phyloP scores from a whole-genome alignment of 306 rosid species.

The Lotus japonicus region DNA sequence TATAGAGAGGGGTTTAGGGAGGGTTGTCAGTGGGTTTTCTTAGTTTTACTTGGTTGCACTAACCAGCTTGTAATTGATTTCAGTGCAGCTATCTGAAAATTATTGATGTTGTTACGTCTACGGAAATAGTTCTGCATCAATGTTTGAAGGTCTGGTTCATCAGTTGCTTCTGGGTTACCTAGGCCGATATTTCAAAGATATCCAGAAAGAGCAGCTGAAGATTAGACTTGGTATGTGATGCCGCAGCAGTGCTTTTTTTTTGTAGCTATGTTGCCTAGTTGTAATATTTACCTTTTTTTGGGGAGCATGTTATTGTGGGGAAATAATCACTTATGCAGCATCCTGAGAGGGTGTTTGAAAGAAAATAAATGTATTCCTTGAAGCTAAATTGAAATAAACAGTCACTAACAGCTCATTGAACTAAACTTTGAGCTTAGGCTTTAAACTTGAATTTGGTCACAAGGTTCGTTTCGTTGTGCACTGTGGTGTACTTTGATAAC shows the following conservation, averaged over 20 bases:
- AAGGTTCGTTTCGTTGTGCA: not conserved
- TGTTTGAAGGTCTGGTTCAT: slow-evolving; percentile 79
- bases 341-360: not conserved
- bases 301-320: not conserved
- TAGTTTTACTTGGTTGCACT: slow-evolving; percentile 1
- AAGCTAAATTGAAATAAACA: not conserved
- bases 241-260: not conserved
- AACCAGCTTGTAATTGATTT: slow-evolving; percentile 22
- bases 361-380: not conserved
- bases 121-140: slow-evolving; percentile 25
- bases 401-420: not conserved
- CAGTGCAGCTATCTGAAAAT: slow-evolving; percentile 2
- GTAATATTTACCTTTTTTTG: not conserved
- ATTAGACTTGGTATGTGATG: slow-evolving; percentile 57
- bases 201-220: slow-evolving; percentile 84
- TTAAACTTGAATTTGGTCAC: not conserved
- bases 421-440: not conserved
- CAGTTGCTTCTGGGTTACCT: slow-evolving; percentile 80
- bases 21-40: not conserved
- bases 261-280: not conserved
- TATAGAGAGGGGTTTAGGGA: not conserved
- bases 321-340: not conserved
- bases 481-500: not conserved
- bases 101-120: slow-evolving; percentile 12
- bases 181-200: slow-evolving; percentile 73